Percentiles rank a stretch among this genome's conserved stretches.
These are phyloP conservation scores for Bipolaris cookei DNA, from an alignment of 2,329 filamentous ascomycete species.

Conservation along the genomic window DNA sequence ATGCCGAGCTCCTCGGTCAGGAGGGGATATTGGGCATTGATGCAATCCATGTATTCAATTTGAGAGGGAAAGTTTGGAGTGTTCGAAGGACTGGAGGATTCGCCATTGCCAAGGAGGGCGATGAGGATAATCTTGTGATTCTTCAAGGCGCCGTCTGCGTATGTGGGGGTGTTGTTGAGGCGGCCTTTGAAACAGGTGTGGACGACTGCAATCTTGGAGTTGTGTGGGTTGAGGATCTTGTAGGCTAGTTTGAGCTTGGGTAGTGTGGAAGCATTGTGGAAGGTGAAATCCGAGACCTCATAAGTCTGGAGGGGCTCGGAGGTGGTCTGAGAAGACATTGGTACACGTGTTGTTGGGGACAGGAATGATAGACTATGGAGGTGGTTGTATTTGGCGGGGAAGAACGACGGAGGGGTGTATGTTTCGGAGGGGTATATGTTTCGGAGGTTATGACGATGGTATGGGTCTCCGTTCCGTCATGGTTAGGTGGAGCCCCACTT, in stretches of 20 bases:
- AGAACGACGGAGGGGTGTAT: background rate
- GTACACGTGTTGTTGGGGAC: background rate
- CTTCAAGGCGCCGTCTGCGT: slow-evolving; percentile 52
- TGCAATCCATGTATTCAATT: slow-evolving; percentile 58
- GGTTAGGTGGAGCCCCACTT: slow-evolving; percentile 7
- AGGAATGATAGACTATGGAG: background rate
- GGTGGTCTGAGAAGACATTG: slow-evolving; percentile 21
- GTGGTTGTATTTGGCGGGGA: background rate
- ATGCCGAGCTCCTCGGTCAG: slow-evolving; percentile 52
- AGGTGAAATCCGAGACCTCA: slow-evolving; percentile 26
- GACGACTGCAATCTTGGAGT: slow-evolving; percentile 49
- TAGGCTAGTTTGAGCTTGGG: slow-evolving; percentile 29
- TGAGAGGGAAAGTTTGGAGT: slow-evolving; percentile 55
- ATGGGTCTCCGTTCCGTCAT: slow-evolving; percentile 12
- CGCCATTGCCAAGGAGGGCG: slow-evolving; percentile 61
- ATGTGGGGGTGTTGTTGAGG: slow-evolving; percentile 58
- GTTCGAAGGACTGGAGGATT: slow-evolving; percentile 61
- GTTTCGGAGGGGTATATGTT: slow-evolving; percentile 1
- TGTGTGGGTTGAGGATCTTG: slow-evolving; percentile 32
- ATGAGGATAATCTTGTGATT: slow-evolving; percentile 59
- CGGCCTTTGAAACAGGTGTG: slow-evolving; percentile 63
- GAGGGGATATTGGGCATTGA: slow-evolving; percentile 58
- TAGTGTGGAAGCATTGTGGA: slow-evolving; percentile 25
- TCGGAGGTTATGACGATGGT: slow-evolving; percentile 7
- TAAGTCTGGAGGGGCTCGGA: slow-evolving; percentile 20